These are phyloP conservation scores for Isabelozyma pseudorhagii DNA, from an alignment of 805 yeast species.

Conservation along the genomic window DNA sequence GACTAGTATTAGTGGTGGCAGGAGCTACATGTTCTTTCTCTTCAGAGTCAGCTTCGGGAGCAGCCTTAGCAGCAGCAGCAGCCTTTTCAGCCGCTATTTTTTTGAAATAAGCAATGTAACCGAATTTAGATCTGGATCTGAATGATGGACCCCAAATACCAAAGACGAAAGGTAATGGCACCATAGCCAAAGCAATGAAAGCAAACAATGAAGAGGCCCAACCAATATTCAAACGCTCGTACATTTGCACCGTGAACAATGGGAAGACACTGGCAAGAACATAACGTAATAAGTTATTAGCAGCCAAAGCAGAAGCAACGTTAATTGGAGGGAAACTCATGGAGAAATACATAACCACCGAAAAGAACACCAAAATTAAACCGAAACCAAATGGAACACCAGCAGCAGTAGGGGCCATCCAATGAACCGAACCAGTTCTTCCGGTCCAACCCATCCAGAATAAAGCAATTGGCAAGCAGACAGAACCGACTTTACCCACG, in stretches of 20 bases:
- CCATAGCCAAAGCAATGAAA: constrained; percentile 63
- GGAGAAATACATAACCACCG: constrained; percentile 65
- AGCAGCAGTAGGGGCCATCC: constrained; percentile 74
- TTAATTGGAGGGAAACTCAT: constrained; percentile 70
- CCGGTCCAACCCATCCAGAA: constrained; percentile 87
- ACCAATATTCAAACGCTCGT: constrained; percentile 60
- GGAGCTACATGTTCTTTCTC: background rate
- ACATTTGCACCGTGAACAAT: constrained; percentile 83
- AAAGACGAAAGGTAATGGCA: constrained; percentile 75
- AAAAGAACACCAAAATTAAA: constrained; percentile 65
- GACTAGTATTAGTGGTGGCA: background rate
- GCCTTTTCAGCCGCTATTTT: constrained; percentile 1
- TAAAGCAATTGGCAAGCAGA: constrained; percentile 61
- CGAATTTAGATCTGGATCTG: constrained; percentile 56
- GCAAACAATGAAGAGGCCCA: constrained; percentile 78
- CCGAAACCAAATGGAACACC: constrained; percentile 82
- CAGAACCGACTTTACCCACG: constrained; percentile 64
- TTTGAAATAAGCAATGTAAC: constrained; percentile 45
- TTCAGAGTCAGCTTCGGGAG: constrained; percentile 7
- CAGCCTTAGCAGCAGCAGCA: constrained; percentile 5
- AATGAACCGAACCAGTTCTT: constrained; percentile 50
- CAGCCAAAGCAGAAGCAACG: constrained; percentile 87
- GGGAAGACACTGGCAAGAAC: constrained; percentile 78
- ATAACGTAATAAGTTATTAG: constrained; percentile 78
- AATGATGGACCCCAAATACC: constrained; percentile 54